phyloP scores from a whole-genome alignment of 768 basidiomycete genomes.

The Vishniacozyma victoriae region DNA sequence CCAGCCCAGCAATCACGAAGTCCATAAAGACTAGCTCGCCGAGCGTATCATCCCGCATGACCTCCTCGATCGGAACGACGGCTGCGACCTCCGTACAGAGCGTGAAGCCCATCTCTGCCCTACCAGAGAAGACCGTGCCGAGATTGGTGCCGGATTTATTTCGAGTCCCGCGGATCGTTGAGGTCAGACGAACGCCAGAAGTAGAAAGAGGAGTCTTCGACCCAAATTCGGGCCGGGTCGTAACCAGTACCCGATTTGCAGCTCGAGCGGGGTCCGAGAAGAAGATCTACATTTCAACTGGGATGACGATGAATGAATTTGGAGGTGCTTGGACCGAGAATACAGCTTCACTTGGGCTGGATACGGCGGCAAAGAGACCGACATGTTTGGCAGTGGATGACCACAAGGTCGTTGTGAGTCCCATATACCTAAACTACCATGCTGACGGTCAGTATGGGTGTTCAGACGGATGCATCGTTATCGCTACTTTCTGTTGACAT shows the following conservation, averaged over 20 bases:
- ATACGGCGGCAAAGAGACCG: conserved; percentile 85
- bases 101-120: no score
- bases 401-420: conserved; percentile 73
- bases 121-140: background rate
- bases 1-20: no score
- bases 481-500: conserved; percentile 2
- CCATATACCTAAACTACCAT: background rate
- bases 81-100: no score
- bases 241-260: conserved; percentile 82
- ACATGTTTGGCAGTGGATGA: conserved; percentile 90
- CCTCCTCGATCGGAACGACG: no score
- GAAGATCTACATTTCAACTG: conserved; percentile 19
- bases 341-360: conserved; percentile 52
- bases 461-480: conserved; percentile 10
- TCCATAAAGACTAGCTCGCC: no score
- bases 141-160: conserved; percentile 51
- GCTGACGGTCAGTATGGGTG: conserved; percentile 8
- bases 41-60: no score
- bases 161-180: conserved; percentile 75
- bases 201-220: conserved; percentile 86
- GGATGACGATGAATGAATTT: conserved; percentile 56
- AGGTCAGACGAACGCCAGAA: conserved; percentile 78
- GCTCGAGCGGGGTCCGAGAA: conserved; percentile 70
- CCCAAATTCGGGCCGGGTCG: conserved; percentile 71
- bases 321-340: conserved; percentile 71